A percentile compares a stretch with the other conserved stretches of the same genome.
Evolutionary conservation across 1,284 basidiomycete species (phyloP).

Genomic region (Abortiporus biennis): DNA sequence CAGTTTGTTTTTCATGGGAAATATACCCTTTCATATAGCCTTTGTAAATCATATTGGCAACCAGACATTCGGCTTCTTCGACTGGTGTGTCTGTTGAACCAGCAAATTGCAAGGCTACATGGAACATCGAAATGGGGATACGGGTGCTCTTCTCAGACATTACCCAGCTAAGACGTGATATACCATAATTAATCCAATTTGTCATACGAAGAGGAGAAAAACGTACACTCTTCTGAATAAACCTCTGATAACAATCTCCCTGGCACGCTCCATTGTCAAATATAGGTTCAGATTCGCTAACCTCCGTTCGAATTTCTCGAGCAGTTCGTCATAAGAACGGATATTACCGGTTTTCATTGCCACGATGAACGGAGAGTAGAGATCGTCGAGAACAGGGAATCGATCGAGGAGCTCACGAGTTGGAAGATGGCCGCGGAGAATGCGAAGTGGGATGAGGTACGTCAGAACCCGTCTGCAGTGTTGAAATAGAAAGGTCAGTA

Average conservation of each 20-base stretch:
- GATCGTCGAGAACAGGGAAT: constrained; percentile 66
- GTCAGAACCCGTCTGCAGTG: constrained; percentile 72
- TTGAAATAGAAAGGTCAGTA: background rate
- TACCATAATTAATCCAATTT: constrained; percentile 2
- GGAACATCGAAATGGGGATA: constrained; percentile 76
- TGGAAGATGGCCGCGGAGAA: constrained; percentile 83
- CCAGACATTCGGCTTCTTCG: constrained; percentile 90
- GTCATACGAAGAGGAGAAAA: background rate
- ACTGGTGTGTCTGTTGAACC: constrained; percentile 51
- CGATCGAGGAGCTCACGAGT: constrained; percentile 58
- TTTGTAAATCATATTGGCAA: constrained; percentile 93
- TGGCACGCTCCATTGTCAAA: constrained; percentile 81
- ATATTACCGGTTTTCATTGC: constrained; percentile 80
- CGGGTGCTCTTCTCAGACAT: constrained; percentile 65
- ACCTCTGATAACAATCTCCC: constrained; percentile 82
- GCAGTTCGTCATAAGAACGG: constrained; percentile 70
- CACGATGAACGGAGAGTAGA: constrained; percentile 77
- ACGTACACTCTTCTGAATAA: constrained; percentile 84
- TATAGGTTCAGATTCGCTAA: constrained; percentile 82
- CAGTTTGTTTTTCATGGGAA: constrained; percentile 90
- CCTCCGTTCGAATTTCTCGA: constrained; percentile 60
- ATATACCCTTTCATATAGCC: constrained; percentile 94
- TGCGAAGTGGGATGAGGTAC: constrained; percentile 85
- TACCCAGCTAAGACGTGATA: constrained; percentile 60
- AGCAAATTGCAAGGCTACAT: constrained; percentile 60